phyloP scores from a whole-genome alignment of 225 moss, liverwort and hornwort species.

The Anthoceros angustus region DNA sequence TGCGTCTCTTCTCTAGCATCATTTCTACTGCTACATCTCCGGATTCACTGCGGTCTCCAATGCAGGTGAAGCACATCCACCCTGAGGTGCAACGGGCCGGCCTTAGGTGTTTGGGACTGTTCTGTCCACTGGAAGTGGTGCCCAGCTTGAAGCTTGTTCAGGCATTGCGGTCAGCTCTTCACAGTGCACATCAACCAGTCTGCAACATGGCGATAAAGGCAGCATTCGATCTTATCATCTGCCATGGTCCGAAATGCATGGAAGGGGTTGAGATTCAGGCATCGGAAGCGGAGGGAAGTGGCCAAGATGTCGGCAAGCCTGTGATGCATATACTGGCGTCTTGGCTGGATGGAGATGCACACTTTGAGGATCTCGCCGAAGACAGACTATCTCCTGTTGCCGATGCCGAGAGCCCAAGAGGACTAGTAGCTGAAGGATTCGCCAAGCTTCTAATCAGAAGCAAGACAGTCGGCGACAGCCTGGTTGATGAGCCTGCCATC shows the following conservation, averaged over 20 bases:
- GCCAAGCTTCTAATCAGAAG: constrained; percentile 3
- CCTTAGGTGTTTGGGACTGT: constrained; percentile 73
- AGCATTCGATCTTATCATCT: constrained; percentile 69
- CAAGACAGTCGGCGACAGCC: not conserved
- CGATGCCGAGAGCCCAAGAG: not conserved
- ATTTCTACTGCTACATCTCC: not conserved
- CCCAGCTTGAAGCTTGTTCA: constrained; percentile 36
- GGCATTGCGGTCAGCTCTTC: constrained; percentile 45
- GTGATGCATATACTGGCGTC: not conserved
- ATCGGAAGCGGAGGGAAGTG: not conserved
- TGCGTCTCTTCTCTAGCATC: constrained; percentile 8
- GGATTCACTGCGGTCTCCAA: not conserved
- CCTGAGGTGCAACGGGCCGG: constrained; percentile 73
- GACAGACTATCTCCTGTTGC: not conserved
- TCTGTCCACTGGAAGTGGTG: constrained; percentile 40
- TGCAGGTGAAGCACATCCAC: constrained; percentile 66
- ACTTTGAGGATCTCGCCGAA: not conserved
- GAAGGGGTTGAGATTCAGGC: constrained; percentile 12
- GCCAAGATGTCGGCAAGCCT: not conserved
- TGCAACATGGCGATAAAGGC: constrained; percentile 78
- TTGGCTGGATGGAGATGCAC: not conserved
- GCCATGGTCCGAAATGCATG: constrained; percentile 55
- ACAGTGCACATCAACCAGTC: constrained; percentile 39
- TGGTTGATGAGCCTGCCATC: not conserved
- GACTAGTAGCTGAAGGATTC: not conserved